phyloP scores from a whole-genome alignment of 1,284 basidiomycete genomes.

The Vanrija sp. region DNA sequence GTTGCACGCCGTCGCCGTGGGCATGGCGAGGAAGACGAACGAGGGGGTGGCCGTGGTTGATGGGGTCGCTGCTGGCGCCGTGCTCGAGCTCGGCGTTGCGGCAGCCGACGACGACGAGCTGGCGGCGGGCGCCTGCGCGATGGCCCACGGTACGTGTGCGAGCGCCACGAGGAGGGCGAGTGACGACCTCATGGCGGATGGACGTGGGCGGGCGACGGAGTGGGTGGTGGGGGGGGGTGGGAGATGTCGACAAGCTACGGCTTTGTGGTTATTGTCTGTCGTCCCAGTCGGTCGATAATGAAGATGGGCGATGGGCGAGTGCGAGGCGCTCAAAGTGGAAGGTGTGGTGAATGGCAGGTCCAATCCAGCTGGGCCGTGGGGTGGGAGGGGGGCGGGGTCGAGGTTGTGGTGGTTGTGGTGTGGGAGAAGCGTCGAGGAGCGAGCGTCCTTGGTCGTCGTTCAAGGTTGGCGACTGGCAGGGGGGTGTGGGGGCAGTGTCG shows the following conservation, averaged over 20 bases:
- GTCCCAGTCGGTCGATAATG: too few relatives aligned
- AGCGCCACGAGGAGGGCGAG: constrained; percentile 1
- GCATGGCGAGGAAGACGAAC: constrained; percentile 8
- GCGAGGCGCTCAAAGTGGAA: too few relatives aligned
- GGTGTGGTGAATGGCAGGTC: too few relatives aligned
- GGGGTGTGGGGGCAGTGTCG: neutral
- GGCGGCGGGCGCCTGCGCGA: neutral
- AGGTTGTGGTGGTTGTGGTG: neutral
- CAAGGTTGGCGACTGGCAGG: neutral
- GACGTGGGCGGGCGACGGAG: neutral
- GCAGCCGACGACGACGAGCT: neutral
- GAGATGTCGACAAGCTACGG: too few relatives aligned
- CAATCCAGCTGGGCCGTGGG: neutral
- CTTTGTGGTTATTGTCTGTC: too few relatives aligned
- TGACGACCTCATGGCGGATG: neutral
- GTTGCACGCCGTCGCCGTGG: constrained; percentile 23
- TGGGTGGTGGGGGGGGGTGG: neutral
- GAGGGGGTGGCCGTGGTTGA: constrained; percentile 7
- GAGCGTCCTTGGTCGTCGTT: neutral
- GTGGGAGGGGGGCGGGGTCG: neutral
- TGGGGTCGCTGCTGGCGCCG: neutral
- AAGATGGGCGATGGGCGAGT: too few relatives aligned
- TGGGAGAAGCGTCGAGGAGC: neutral
- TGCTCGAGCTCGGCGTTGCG: neutral
- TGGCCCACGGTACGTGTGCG: neutral